Evolutionary conservation across 2,329 filamentous ascomycete genomes (phyloP).

Genomic region (Penicillium sp.): DNA sequence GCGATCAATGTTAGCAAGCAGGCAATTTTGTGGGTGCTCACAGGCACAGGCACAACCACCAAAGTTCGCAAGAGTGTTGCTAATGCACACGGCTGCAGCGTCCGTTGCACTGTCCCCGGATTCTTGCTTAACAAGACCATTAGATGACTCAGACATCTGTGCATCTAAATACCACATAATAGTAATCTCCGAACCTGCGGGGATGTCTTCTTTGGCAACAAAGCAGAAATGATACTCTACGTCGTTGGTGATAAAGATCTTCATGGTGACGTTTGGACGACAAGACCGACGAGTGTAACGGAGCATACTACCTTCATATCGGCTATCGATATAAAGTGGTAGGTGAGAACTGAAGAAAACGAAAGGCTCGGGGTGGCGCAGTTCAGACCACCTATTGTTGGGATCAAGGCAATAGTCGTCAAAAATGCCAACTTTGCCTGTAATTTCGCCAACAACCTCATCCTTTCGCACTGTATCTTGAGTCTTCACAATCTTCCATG

Average conservation of each 20-base stretch:
- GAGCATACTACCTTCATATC: conserved; percentile 79
- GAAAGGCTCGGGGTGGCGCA: conserved; percentile 63
- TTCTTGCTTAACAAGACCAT: conserved; percentile 44
- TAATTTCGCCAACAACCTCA: conserved; percentile 69
- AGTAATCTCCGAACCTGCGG: conserved; percentile 52
- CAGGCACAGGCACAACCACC: conserved; percentile 53
- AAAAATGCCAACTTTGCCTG: conserved; percentile 72
- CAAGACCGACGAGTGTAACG: conserved; percentile 93
- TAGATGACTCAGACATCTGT: conserved; percentile 38
- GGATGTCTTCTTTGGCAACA: conserved; percentile 75
- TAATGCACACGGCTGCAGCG: conserved; percentile 45
- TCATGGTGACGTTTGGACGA: conserved; percentile 81
- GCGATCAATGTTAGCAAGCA: conserved; percentile 46
- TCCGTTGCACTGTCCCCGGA: conserved; percentile 42
- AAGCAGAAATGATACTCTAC: conserved; percentile 92
- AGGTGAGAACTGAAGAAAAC: conserved; percentile 86
- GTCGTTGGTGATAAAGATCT: conserved; percentile 76
- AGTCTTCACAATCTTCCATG: conserved; percentile 63
- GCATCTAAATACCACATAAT: conserved; percentile 50
- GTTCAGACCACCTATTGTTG: conserved; percentile 66
- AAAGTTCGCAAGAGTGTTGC: conserved; percentile 50
- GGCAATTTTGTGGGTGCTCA: conserved; percentile 37
- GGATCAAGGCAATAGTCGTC: conserved; percentile 68
- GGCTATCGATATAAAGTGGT: conserved; percentile 89
- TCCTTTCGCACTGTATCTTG: conserved; percentile 52